Conservation (phyloP, 176 grass and related monocot species). For the Avena atlantica region DNA sequence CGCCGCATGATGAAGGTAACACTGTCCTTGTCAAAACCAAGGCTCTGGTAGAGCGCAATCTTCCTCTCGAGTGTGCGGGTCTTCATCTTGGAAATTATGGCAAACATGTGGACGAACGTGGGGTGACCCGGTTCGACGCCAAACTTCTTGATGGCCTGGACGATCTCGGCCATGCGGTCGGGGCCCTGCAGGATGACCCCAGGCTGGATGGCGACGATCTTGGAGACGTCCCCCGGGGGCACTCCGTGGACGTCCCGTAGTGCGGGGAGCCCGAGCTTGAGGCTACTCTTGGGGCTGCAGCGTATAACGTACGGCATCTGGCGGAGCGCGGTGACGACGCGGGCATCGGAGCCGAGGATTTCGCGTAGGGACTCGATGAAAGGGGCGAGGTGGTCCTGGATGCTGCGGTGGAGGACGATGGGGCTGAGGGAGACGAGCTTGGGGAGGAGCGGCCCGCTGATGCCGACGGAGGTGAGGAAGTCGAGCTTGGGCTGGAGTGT, state of each 20-base stretch:
- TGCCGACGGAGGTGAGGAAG: slow-evolving; percentile 42
- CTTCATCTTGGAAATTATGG: slow-evolving; percentile 28
- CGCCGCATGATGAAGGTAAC: slow-evolving; percentile 21
- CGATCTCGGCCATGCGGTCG: slow-evolving; percentile 29
- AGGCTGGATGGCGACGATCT: slow-evolving; percentile 31
- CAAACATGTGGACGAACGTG: slow-evolving; percentile 24
- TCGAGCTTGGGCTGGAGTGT: slow-evolving; percentile 59
- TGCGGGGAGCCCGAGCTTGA: neutral
- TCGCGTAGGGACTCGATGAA: slow-evolving; percentile 40
- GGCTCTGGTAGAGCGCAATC: slow-evolving; percentile 32
- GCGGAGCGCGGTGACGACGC: slow-evolving; percentile 36
- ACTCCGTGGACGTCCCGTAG: slow-evolving; percentile 42
- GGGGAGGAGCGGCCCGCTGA: slow-evolving; percentile 33
- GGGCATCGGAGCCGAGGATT: slow-evolving; percentile 35
- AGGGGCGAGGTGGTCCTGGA: slow-evolving; percentile 41
- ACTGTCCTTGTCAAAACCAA: slow-evolving; percentile 25
- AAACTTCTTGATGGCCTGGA: slow-evolving; percentile 19
- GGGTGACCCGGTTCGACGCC: slow-evolving; percentile 14
- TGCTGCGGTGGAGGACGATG: slow-evolving; percentile 40
- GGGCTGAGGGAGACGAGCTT: slow-evolving; percentile 30
- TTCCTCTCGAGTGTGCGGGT: slow-evolving; percentile 45
- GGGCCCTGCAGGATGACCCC: slow-evolving; percentile 26
- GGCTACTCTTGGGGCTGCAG: neutral
- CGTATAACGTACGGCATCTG: slow-evolving; percentile 4
- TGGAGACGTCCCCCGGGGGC: slow-evolving; percentile 11